Evolutionary conservation across 495 filamentous ascomycete genomes (phyloP), one percentile per base, ranked within the genome.

Genomic region (Rhypophila decipiens): DNA sequence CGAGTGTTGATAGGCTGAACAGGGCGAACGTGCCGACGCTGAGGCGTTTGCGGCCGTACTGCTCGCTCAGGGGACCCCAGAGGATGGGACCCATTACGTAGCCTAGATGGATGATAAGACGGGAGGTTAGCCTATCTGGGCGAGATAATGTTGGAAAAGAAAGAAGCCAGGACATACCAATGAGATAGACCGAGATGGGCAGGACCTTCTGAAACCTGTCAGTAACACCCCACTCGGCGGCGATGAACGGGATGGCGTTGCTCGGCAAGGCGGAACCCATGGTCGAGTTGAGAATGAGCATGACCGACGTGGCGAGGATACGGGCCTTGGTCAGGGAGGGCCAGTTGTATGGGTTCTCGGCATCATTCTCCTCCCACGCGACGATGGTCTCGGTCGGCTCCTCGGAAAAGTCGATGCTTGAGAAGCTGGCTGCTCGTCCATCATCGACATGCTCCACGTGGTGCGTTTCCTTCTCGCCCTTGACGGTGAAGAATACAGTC

Each of bases 211-310:
- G 68, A 36, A 67, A 64, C 36, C 82, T 57, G 29, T 77, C 74
- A 2, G 70, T 73, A 43, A 88, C 65, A 42, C 72, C 46, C 66
- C 82, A 88, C 46, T 83, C 71, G 7, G 63, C 52, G 0, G 73
- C 64, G 15, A 86, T 84, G 40, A 70, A 75, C 4, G 69, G 70
- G 34, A 77, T 78, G 34, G 78, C 78, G 53, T 78, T 83, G 46
- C 78, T 78, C 2, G 85, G 82, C 13, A 90, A 64, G 0, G 82
- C 74, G 23, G 79, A 84, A 2, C 80, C 79, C 56, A 90, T 76
- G n/a, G 86, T 88, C 27, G 77, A 82, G 64, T 89, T 90, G 58
- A 87, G 60, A 36, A 90, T 85, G 23, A 78, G 68, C 51, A 79
- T 58, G 64, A 86, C 80, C 42, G 75, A 73, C 1, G 74, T 70